Evolutionary conservation across 768 basidiomycete genomes (phyloP).

Genomic region (Termitomyces sp.): DNA sequence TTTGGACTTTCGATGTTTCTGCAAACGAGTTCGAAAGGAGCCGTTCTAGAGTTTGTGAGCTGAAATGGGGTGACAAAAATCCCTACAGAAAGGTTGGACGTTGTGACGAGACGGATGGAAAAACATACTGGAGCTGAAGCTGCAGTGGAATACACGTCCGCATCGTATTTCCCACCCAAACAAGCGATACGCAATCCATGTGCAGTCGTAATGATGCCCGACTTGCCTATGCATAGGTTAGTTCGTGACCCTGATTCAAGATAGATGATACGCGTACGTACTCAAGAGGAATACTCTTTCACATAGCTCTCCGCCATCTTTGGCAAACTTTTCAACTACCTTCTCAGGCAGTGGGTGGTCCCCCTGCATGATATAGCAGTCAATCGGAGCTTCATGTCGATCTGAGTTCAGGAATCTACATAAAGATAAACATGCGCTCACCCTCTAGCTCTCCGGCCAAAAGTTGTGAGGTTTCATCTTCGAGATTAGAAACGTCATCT

Average conservation of each 20-base stretch:
- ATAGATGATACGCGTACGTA: constrained; percentile 47
- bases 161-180: constrained; percentile 73
- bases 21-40: constrained; percentile 66
- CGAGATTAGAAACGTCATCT: constrained; percentile 27
- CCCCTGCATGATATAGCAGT: constrained; percentile 93
- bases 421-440: constrained; percentile 21
- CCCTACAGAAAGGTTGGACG: constrained; percentile 39
- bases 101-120: constrained; percentile 1
- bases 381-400: constrained; percentile 63
- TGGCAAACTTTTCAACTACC: constrained; percentile 71
- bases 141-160: constrained; percentile 49
- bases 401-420: constrained; percentile 5
- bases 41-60: constrained; percentile 62
- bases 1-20: constrained; percentile 41
- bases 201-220: constrained; percentile 71
- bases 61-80: constrained; percentile 74
- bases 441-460: constrained; percentile 67
- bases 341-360: constrained; percentile 64
- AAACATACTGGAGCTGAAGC: constrained; percentile 60
- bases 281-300: constrained; percentile 83
- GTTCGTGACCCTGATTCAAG: background rate
- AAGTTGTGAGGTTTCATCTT: constrained; percentile 53
- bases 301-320: constrained; percentile 75
- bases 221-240: constrained; percentile 54
- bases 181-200: constrained; percentile 83